Percentiles rank a stretch among this genome's conserved stretches.
Conservation (phyloP, 306 rosid species). For the Pyrus betulifolia region DNA sequence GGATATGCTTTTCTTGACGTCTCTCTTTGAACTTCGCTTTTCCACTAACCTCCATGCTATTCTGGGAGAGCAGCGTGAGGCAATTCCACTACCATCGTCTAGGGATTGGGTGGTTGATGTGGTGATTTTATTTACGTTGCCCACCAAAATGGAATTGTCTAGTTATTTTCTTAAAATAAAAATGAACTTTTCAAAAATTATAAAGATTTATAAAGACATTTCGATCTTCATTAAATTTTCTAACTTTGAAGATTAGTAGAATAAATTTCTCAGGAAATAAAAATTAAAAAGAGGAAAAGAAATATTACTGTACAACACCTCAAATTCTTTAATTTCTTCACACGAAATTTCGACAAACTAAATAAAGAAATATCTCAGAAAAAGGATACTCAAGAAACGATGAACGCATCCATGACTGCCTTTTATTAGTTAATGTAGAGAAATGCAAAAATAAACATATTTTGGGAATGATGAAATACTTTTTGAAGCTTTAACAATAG, state of each 20-base stretch:
- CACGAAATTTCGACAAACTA: background rate
- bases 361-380: background rate
- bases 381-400: background rate
- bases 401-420: background rate
- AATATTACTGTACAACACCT: background rate
- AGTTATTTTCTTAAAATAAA: no score
- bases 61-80: background rate
- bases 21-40: background rate
- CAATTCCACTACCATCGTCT: no score
- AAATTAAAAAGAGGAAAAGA: background rate
- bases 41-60: background rate
- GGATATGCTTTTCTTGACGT: background rate
- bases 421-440: no score
- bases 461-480: no score
- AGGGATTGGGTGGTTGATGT: no score
- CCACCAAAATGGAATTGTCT: no score
- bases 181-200: no score
- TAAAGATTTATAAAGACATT: no score
- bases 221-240: rapidly evolving
- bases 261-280: background rate
- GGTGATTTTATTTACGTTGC: no score
- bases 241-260: background rate
- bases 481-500: background rate
- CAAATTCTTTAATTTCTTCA: background rate
- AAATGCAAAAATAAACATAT: no score